These are phyloP conservation scores for Aegilops longissima DNA, from an alignment of 176 grass and related monocot species.

Conservation along the genomic window DNA sequence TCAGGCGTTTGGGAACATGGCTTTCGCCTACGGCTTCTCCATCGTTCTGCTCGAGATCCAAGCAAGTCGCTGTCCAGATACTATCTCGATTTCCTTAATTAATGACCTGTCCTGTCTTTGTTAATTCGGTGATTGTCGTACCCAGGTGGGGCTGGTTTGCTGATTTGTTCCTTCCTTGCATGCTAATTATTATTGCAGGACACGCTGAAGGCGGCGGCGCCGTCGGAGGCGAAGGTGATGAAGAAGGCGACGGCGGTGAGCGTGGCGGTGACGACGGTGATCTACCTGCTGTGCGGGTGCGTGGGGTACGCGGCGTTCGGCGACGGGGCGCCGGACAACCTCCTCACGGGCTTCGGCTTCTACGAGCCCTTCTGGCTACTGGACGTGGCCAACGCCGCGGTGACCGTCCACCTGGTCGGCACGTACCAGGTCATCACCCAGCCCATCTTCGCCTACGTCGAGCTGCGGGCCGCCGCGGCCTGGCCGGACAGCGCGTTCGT, in stretches of 20 bases:
- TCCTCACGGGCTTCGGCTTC: slow-evolving; percentile 90
- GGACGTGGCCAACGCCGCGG: slow-evolving; percentile 80
- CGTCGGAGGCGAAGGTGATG: slow-evolving; percentile 85
- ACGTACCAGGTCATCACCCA: slow-evolving; percentile 78
- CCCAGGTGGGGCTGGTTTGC: background rate
- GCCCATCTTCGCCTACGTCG: slow-evolving; percentile 70
- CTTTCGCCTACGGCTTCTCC: slow-evolving; percentile 19
- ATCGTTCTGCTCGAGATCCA: slow-evolving; percentile 32
- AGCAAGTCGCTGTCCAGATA: background rate
- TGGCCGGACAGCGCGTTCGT: slow-evolving; percentile 49
- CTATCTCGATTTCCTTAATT: background rate
- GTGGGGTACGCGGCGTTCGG: slow-evolving; percentile 90
- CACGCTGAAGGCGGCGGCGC: slow-evolving; percentile 67
- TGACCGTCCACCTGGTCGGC: slow-evolving; percentile 73
- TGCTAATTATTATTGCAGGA: slow-evolving; percentile 31
- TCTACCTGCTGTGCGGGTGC: slow-evolving; percentile 92
- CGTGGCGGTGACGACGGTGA: slow-evolving; percentile 52
- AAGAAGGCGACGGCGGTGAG: slow-evolving; percentile 66
- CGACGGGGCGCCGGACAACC: slow-evolving; percentile 65
- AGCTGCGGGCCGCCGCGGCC: slow-evolving; percentile 34
- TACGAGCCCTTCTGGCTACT: slow-evolving; percentile 96
- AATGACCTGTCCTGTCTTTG: background rate
- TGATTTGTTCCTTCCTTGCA: background rate
- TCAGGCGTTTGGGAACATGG: slow-evolving; percentile 23
- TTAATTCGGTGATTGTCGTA: background rate